These are phyloP conservation scores for Suillus subalutaceus DNA, from an alignment of 768 basidiomycete species.

Conservation along the genomic window DNA sequence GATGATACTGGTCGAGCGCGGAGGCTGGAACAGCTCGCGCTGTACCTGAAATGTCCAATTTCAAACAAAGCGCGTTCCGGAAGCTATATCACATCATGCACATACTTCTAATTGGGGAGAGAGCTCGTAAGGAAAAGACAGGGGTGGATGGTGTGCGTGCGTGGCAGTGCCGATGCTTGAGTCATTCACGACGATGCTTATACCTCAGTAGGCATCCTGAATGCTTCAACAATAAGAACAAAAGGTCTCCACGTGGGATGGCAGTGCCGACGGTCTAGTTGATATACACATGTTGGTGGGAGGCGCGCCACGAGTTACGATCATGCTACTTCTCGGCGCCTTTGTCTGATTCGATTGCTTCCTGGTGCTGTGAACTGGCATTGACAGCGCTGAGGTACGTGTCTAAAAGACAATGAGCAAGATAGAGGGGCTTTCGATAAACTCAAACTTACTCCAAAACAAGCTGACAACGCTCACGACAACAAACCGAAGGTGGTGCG, in stretches of 20 bases:
- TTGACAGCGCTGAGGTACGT: conserved; percentile 66
- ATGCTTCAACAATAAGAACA: neutral
- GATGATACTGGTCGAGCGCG: neutral
- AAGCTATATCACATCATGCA: neutral
- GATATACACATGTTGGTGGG: conserved; percentile 4
- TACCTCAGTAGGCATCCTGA: neutral
- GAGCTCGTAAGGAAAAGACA: neutral
- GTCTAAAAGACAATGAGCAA: conserved; percentile 38
- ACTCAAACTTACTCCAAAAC: conserved; percentile 73
- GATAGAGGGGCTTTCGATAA: conserved; percentile 8
- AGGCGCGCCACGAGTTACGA: conserved; percentile 1
- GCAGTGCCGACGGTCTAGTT: neutral
- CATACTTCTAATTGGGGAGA: neutral
- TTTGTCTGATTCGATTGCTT: conserved; percentile 1
- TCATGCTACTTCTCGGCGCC: conserved; percentile 3
- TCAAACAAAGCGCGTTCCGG: neutral
- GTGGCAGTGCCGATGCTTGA: neutral
- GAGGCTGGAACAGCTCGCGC: neutral
- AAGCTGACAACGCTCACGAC: conserved; percentile 76
- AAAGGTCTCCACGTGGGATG: neutral
- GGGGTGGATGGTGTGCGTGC: neutral
- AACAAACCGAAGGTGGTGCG: conserved; percentile 75
- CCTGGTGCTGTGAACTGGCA: conserved; percentile 27
- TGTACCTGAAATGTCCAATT: neutral
- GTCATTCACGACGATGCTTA: neutral